Percentiles rank a stretch among this genome's conserved stretches.
phyloP scores from a whole-genome alignment of 257 asterid genomes.

The Ligustrum vulgare region DNA sequence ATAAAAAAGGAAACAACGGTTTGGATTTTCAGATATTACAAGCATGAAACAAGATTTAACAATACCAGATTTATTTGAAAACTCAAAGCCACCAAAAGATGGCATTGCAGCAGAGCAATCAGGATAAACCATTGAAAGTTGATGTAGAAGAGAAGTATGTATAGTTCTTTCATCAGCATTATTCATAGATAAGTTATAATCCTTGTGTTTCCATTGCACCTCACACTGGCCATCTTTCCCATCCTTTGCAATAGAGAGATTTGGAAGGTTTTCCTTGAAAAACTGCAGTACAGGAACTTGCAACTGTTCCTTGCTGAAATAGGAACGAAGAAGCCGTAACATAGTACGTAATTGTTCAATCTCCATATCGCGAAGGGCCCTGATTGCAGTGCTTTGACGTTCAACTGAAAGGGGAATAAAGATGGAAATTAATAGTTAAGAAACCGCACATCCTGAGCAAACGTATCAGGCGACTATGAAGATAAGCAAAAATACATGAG shows the following conservation, averaged over 20 bases:
- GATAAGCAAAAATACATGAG: background rate
- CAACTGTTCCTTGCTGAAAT: conserved; percentile 57
- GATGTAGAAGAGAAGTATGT: conserved; percentile 67
- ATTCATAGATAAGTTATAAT: conserved; percentile 38
- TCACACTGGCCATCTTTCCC: conserved; percentile 57
- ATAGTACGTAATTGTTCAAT: conserved; percentile 61
- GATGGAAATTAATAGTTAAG: background rate
- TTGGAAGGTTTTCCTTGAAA: conserved; percentile 68
- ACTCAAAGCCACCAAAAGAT: conserved; percentile 69
- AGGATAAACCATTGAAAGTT: conserved; percentile 61
- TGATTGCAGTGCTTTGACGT: conserved; percentile 70
- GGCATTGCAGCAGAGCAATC: conserved; percentile 59
- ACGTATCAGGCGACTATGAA: background rate
- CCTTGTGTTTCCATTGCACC: conserved; percentile 55
- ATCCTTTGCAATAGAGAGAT: conserved; percentile 45
- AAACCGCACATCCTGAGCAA: background rate
- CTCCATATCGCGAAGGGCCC: conserved; percentile 82
- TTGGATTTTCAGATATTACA: background rate
- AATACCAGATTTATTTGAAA: conserved; percentile 73
- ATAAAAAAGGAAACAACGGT: background rate
- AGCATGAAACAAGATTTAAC: conserved; percentile 9
- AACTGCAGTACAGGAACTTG: conserved; percentile 62
- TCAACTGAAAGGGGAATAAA: conserved; percentile 51
- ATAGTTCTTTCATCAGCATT: conserved; percentile 50
- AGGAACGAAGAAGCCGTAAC: conserved; percentile 59